These are phyloP conservation scores for Conringia planisiliqua DNA, from an alignment of 345 rosid genomes.

Conservation along the genomic window DNA sequence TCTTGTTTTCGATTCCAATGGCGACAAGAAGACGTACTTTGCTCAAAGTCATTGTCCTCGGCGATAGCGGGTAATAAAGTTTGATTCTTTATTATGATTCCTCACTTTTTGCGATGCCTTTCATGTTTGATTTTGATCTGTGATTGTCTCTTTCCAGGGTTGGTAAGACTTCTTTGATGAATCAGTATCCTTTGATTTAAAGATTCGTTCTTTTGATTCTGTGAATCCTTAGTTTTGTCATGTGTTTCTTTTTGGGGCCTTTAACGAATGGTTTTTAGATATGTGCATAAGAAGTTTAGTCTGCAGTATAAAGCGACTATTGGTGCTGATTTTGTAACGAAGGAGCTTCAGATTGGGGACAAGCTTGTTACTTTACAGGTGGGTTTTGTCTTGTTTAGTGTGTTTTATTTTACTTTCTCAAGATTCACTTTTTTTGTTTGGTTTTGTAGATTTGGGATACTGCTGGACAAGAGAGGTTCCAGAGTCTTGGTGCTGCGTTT, in stretches of 20 bases:
- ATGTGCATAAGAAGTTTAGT: constrained; percentile 89
- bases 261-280: constrained; percentile 40
- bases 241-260: background rate
- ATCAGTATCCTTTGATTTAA: constrained; percentile 73
- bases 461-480: constrained; percentile 95
- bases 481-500: constrained; percentile 96
- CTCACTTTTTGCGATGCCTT: background rate
- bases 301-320: constrained; percentile 97
- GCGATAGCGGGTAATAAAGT: constrained; percentile 82
- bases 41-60: constrained; percentile 99
- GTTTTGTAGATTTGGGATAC: constrained; percentile 91
- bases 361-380: constrained; percentile 93
- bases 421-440: background rate
- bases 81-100: background rate
- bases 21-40: constrained; percentile 81
- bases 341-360: constrained; percentile 91
- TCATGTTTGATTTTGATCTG: constrained; percentile 14
- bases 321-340: constrained; percentile 99
- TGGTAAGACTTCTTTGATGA: constrained; percentile 98
- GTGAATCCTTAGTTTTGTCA: background rate
- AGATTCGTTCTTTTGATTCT: constrained; percentile 14
- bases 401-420: background rate
- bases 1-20: constrained; percentile 42
- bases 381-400: constrained; percentile 1
- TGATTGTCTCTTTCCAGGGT: constrained; percentile 52